Percentiles rank a stretch among this genome's conserved stretches.
phyloP scores from a whole-genome alignment of 78 protist genomes.

The Dictyostelium brefeldianum region DNA sequence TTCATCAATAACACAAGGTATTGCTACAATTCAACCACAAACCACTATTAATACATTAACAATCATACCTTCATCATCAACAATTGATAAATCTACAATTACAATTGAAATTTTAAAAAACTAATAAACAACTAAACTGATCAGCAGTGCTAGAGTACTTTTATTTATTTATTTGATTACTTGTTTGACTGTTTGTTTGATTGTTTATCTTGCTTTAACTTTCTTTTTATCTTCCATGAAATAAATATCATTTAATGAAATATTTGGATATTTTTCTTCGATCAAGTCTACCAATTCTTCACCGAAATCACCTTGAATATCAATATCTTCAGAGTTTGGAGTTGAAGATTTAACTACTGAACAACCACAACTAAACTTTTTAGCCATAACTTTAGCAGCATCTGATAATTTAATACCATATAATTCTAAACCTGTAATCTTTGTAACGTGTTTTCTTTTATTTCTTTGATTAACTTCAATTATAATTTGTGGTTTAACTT shows the following conservation, averaged over 20 bases:
- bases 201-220: conserved; percentile 46
- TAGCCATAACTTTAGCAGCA: conserved; percentile 75
- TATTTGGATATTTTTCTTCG: conserved; percentile 33
- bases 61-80: conserved; percentile 11
- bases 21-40: not conserved
- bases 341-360: conserved; percentile 61
- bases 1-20: conserved; percentile 15
- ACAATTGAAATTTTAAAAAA: not conserved
- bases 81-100: conserved; percentile 18
- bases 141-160: not conserved
- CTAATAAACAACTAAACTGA: not conserved
- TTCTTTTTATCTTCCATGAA: conserved; percentile 59
- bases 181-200: not conserved
- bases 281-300: conserved; percentile 68
- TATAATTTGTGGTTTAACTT: conserved; percentile 24
- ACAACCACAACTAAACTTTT: conserved; percentile 84
- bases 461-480: conserved; percentile 71
- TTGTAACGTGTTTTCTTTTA: conserved; percentile 76
- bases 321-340: conserved; percentile 32
- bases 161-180: not conserved
- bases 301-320: conserved; percentile 74
- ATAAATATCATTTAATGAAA: conserved; percentile 19
- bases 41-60: too few species aligned
- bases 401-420: conserved; percentile 80
- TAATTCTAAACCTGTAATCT: conserved; percentile 59